These are phyloP conservation scores for Tetraselmis striata DNA, from an alignment of 139 green algal genomes.

Conservation along the genomic window DNA sequence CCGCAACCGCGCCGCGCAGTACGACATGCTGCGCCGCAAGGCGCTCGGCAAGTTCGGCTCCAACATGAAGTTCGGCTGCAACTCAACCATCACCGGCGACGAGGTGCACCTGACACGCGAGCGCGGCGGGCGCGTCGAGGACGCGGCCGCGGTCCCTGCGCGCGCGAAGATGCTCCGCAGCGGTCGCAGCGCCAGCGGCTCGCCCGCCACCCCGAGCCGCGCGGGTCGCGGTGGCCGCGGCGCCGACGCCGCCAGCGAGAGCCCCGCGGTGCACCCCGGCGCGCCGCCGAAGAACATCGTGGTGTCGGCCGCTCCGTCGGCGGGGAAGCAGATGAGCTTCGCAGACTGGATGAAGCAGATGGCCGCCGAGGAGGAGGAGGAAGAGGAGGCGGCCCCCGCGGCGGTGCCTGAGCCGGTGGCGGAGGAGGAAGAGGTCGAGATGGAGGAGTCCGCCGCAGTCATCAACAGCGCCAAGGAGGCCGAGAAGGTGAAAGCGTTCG, in stretches of 20 bases:
- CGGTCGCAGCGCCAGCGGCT: background rate
- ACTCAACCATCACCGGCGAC: background rate
- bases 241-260: background rate
- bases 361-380: slow-evolving; percentile 1
- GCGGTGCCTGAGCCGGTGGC: background rate
- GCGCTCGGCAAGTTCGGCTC: slow-evolving; percentile 15
- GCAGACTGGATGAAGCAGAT: slow-evolving; percentile 1
- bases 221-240: too few species aligned
- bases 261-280: background rate
- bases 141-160: too few species aligned
- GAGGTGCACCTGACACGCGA: background rate
- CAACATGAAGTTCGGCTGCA: background rate
- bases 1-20: slow-evolving; percentile 29
- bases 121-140: background rate
- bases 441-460: background rate
- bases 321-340: background rate
- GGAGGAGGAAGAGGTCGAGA: background rate
- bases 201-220: background rate
- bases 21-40: slow-evolving; percentile 47
- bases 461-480: background rate
- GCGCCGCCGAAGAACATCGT: background rate
- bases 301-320: background rate
- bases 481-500: background rate
- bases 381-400: background rate
- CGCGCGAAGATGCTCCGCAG: background rate